Evolutionary conservation across 1,284 basidiomycete species (phyloP).

Genomic region (Moesziomyces globuligerus): DNA sequence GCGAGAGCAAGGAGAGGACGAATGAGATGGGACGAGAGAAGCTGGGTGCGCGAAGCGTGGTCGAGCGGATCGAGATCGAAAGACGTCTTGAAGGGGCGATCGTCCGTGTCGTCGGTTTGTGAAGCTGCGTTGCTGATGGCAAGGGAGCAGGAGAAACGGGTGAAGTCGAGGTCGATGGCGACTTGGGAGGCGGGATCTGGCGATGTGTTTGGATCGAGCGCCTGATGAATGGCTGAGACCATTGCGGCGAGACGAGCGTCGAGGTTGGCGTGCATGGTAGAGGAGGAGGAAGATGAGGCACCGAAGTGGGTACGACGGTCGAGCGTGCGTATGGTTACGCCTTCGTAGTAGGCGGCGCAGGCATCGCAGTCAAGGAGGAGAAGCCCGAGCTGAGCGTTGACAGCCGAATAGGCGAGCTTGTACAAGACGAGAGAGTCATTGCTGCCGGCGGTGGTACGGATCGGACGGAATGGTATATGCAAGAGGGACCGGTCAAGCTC

Average conservation of each 20-base stretch:
- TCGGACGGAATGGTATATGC: conserved; percentile 10
- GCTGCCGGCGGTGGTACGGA: conserved; percentile 4
- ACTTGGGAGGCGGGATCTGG: neutral
- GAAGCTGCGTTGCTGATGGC: conserved; percentile 18
- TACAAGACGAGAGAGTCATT: conserved; percentile 14
- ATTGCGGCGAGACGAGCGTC: conserved; percentile 1
- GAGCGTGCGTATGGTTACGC: conserved; percentile 23
- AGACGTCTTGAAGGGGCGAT: conserved; percentile 15
- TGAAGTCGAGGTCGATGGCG: conserved; percentile 12
- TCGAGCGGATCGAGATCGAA: conserved; percentile 38
- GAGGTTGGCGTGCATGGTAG: neutral
- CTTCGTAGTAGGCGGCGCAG: conserved; percentile 28
- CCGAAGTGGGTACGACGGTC: conserved; percentile 13
- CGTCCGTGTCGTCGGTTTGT: neutral
- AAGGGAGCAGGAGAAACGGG: conserved; percentile 27
- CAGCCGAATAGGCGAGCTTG: conserved; percentile 21
- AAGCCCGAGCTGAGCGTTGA: conserved; percentile 12
- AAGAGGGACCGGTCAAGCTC: conserved; percentile 25
- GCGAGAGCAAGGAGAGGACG: neutral
- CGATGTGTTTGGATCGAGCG: conserved; percentile 2
- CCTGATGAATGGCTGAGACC: conserved; percentile 10
- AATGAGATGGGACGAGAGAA: neutral
- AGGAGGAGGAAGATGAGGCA: neutral
- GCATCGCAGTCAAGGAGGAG: conserved; percentile 29
- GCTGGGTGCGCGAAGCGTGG: conserved; percentile 14